These are phyloP conservation scores for Cyclostephanos tholiformis DNA, from an alignment of 108 stramenopile genomes.

Conservation along the genomic window DNA sequence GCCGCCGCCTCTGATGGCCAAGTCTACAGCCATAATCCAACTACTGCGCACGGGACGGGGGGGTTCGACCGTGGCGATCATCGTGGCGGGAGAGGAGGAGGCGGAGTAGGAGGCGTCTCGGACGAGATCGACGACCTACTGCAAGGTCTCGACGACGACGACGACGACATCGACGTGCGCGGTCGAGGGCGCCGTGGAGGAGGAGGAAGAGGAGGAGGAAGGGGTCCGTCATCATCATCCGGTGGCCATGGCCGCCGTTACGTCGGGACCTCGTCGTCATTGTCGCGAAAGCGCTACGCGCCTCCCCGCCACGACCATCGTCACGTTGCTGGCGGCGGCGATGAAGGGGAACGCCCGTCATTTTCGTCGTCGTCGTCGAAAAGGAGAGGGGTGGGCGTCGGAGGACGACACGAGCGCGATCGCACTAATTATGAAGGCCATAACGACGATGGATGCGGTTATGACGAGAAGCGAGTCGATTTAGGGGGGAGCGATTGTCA, in stretches of 20 bases:
- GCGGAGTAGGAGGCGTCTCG: conserved; percentile 1
- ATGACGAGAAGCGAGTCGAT: conserved; percentile 20
- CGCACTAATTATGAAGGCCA: conserved; percentile 11
- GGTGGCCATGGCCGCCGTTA: neutral
- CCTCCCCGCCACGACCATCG: neutral
- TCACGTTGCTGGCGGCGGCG: neutral
- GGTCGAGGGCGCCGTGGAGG: neutral
- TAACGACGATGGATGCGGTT: conserved; percentile 12
- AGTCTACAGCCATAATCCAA: no score
- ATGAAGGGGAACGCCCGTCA: neutral
- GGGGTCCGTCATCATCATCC: no score
- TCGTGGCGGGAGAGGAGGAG: neutral
- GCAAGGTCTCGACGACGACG: neutral
- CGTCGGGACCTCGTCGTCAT: neutral
- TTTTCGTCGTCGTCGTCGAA: neutral
- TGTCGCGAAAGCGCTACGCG: neutral
- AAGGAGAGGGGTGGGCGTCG: neutral
- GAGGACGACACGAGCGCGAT: neutral
- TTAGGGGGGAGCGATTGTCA: conserved; percentile 26
- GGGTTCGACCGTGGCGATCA: no score
- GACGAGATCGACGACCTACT: neutral
- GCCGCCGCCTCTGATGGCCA: no score
- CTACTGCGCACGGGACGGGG: no score
- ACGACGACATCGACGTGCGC: conserved; percentile 14
- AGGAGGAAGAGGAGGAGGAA: conserved; percentile 8